Evolutionary conservation across 495 filamentous ascomycete genomes (phyloP), one percentile per base, ranked within the genome.

Genomic region (Penicillium antarcticum): DNA sequence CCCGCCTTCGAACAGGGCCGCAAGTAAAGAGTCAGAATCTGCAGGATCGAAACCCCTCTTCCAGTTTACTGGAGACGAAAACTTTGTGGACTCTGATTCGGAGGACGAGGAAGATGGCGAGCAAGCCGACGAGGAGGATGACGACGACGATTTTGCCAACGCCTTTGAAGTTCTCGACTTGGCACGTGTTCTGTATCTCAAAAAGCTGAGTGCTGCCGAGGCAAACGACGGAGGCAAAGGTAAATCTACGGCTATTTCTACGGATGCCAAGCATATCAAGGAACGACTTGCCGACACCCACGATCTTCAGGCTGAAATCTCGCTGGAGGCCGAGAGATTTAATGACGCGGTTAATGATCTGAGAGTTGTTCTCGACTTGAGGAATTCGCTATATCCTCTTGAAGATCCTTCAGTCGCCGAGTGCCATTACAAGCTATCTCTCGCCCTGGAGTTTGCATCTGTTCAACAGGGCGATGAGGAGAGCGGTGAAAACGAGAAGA

Each of bases 91-190:
- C 42, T 80, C 78, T 2, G 87, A 90, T 41, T 86, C 85, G 1
- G 90, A 91, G 23, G 87, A 85, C 24, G 81, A 75, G 16, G 77
- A 74, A 10, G 68, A 63, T 10, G 73, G 61, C 2, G 78, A 77
- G 9, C 60, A 52, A 13, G 69, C 36, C 0, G 71, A 66, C 9
- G 85, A 82, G 7, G 83, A 85, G 1, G 88, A 89, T 45, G 88
- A 92, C 11, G 91, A 96, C 12, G 94, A 98, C 58, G 92, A 97
- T 61, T 88, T 96, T 54, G 87, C 81, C 7, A 85, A 83, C 44
- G 94, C 95, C 4, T 97, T 90, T 68, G 90, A 97, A 60, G 84
- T 96, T 40, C 81, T 97, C 8, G 94, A 99, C 60, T 72, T 97
- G 42, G 87, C 92, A 17, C 89, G 94, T 44, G 77, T 97, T 4